Percentiles rank a stretch among this genome's conserved stretches.
Conservation (phyloP, 2,329 filamentous ascomycete genomes). For the Biscogniauxia sp. region DNA sequence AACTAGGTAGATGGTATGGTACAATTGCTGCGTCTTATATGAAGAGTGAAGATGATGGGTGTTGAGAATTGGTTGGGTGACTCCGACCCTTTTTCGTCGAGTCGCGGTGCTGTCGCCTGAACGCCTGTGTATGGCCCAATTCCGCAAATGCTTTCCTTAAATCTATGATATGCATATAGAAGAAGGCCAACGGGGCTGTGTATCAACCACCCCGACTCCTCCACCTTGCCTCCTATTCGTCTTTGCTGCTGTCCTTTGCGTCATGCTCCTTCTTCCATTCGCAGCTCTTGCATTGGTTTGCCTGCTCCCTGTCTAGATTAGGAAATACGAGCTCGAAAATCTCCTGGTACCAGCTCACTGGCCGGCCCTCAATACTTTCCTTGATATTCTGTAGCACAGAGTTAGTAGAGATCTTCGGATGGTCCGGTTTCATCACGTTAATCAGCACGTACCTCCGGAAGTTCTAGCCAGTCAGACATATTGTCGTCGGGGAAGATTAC, state of each 20-base stretch:
- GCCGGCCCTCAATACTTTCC: slow-evolving; percentile 85
- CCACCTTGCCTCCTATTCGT: slow-evolving; percentile 25
- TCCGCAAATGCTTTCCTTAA: slow-evolving; percentile 26
- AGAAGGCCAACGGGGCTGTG: slow-evolving; percentile 17
- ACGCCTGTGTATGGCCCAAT: slow-evolving; percentile 25
- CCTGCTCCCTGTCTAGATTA: slow-evolving; percentile 68
- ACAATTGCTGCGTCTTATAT: slow-evolving; percentile 16
- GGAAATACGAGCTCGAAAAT: slow-evolving; percentile 92
- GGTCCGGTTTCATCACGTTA: background rate
- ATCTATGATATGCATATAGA: slow-evolving; percentile 27
- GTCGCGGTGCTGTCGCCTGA: slow-evolving; percentile 24
- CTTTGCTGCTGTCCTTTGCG: slow-evolving; percentile 38
- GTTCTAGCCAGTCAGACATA: slow-evolving; percentile 93
- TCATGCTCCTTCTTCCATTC: slow-evolving; percentile 51
- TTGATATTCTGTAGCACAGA: slow-evolving; percentile 79
- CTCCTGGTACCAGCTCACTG: slow-evolving; percentile 90
- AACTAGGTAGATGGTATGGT: slow-evolving; percentile 16
- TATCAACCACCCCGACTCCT: slow-evolving; percentile 12
- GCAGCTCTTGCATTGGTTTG: slow-evolving; percentile 69
- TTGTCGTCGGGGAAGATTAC: slow-evolving; percentile 96
- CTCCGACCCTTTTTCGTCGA: slow-evolving; percentile 20
- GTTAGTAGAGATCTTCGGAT: slow-evolving; percentile 19
- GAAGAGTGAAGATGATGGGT: slow-evolving; percentile 24
- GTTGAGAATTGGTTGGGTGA: slow-evolving; percentile 16
- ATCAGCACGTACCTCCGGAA: slow-evolving; percentile 76